Evolutionary conservation across 2,329 filamentous ascomycete genomes (phyloP), one percentile per base, ranked within the genome.

Genomic region (Geosmithia flava): DNA sequence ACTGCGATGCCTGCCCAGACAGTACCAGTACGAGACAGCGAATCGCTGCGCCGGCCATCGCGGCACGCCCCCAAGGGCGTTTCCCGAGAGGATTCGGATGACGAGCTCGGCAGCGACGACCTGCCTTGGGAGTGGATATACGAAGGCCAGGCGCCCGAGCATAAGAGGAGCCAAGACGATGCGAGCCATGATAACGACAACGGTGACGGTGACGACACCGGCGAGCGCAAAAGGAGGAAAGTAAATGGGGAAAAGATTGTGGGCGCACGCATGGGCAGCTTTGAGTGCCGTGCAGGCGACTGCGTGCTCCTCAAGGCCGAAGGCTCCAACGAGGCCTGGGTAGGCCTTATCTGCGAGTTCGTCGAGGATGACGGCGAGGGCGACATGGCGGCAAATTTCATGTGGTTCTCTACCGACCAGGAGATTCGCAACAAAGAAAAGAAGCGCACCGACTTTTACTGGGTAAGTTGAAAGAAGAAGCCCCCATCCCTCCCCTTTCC

Each of bases 371-470:
- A 66, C 16, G 65, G 60, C 20, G 64, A 52, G 6, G 82, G 80
- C 5, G 44, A 48, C 3, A 96, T 88, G 71, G 81, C 83, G 23
- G 91, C 86, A 48, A 85, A 84, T 53, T 93, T 98, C 59, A 83
- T 96, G 75, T 98, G 93, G 93, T 96, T 98, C 61, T 89, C 87
- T 0, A 88, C 87, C 0, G 86, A 95, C 57, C 86, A 85, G 58
- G 91, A 97, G 66, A 87, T 96, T 51, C 79, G 83, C 27, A 93
- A 87, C 57, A 85, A 83, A 60, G 77, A 80, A 50, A 91, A 87
- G 67, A 95, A 93, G 68, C 75, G 88, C 58, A 75, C 71, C 13
- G 93, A 98, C 65, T 87, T 80, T 50, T 64, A 94, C 47, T 78
- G 78, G 59, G 80, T 85, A 68, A 50, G 68, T n/a, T n/a, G 2